Conservation (phyloP, 2,329 filamentous ascomycete species). For the Torrubiellomyces zombiae region DNA sequence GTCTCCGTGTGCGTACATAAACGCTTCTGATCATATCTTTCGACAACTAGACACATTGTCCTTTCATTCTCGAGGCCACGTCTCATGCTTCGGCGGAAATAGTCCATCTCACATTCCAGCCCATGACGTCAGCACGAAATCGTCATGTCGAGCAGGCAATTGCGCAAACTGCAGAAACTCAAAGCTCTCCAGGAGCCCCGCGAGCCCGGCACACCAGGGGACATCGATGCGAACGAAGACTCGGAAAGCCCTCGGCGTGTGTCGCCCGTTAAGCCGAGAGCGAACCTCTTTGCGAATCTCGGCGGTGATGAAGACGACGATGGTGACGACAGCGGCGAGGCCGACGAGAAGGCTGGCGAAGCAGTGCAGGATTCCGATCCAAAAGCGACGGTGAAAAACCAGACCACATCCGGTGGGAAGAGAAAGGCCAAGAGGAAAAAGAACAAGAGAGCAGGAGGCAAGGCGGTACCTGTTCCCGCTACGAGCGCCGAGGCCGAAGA, state of each 20-base stretch:
- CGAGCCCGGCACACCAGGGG: conserved; percentile 4
- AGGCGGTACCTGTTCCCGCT: conserved; percentile 7
- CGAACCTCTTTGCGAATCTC: conserved; percentile 36
- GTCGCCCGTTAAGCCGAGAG: conserved; percentile 20
- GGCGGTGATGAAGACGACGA: conserved; percentile 25
- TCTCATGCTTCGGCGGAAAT: too few species aligned
- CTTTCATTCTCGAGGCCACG: too few species aligned
- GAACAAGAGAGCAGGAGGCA: conserved; percentile 20
- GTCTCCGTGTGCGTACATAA: too few species aligned
- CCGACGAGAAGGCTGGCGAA: conserved; percentile 16
- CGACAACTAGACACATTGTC: too few species aligned
- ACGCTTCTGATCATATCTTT: too few species aligned
- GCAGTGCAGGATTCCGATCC: conserved; percentile 7
- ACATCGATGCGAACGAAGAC: conserved; percentile 15
- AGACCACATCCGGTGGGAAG: conserved; percentile 7
- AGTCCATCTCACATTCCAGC: too few species aligned
- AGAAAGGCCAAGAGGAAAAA: conserved; percentile 21
- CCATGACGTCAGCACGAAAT: too few species aligned
- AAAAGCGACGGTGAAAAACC: conserved; percentile 12
- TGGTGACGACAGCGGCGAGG: conserved; percentile 18
- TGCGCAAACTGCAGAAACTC: conserved; percentile 35
- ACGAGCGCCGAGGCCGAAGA: conserved; percentile 11
- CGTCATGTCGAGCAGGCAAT: conserved; percentile 32
- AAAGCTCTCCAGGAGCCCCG: conserved; percentile 24
- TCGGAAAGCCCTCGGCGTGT: conserved; percentile 12